Base-by-base conservation (phyloP, 164 flowering plant species). In the Vitis riparia region DNA sequence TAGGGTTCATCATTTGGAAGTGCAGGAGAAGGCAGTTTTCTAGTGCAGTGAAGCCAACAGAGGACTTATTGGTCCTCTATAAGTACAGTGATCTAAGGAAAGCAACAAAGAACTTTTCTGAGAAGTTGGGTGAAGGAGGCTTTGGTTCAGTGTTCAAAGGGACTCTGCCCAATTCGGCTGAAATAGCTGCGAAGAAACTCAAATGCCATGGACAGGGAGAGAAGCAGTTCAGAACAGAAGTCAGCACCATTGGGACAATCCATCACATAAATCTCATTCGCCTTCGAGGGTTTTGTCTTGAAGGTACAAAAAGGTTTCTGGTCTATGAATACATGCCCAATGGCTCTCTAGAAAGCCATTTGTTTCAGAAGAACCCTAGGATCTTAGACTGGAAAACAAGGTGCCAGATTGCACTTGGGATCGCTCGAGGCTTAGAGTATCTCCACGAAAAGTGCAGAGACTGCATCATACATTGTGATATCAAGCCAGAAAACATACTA, bases 161-260 rank as follows among this genome's bases (percentile, higher is more conserved):
- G 13, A 17, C 3, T 5, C 11, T 64, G 55, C 11, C 67, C 2
- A 52, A 64, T 64, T 64, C 55, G 15, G 49, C 52, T 3, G 55
- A 10, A 12, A 64, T 64, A 30, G 67, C 67, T 9, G 67, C 17
- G 4, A 50, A 64, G 14, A 49, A 48, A 52, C 32, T 64, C 2
- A 52, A 64, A 29, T 5, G 67, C 9, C 7, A n/a, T 5, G 17
- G 11, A 14, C 67, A 64, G 51, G 67, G 67, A 23, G 67, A 64
- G n/a, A 64, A 64, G 55, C 66, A 63, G 51, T 64, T 64, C 67
- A 44, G 55, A 17, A 1, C 67, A 49, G 67, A 64, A 49, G 67
- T 64, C 49, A 50, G 67, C 67, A 64, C 67, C 13, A 63, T 63
- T 2, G 66, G 66, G 6, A 48, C 52, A 15, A 32, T 64, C 49